A percentile compares a stretch with the other conserved stretches of the same genome.
These are phyloP conservation scores for Nothophaeocryptopus gaeumannii DNA, from an alignment of 2,329 filamentous ascomycete genomes.

Conservation along the genomic window DNA sequence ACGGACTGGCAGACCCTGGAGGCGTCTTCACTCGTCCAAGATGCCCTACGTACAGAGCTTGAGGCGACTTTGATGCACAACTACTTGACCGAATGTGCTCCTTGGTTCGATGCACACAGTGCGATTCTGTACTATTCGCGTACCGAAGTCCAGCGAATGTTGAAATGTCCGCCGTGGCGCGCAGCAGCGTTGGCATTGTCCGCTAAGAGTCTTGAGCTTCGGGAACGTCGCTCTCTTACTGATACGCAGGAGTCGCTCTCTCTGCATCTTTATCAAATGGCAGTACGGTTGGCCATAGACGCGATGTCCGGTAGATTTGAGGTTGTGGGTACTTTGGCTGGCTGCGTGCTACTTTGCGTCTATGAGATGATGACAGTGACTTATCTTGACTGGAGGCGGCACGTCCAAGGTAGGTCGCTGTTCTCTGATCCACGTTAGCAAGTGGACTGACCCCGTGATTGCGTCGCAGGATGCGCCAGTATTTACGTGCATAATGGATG, in stretches of 20 bases:
- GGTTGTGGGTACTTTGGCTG: conserved; percentile 14
- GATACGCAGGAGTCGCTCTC: conserved; percentile 9
- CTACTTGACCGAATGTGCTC: conserved; percentile 14
- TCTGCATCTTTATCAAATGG: conserved; percentile 15
- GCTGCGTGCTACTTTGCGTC: conserved; percentile 13
- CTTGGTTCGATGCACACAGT: conserved; percentile 18
- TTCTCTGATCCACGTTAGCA: too few relatives aligned
- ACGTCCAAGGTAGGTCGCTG: conserved; percentile 5
- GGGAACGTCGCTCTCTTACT: conserved; percentile 9
- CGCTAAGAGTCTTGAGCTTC: conserved; percentile 15
- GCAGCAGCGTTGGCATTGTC: conserved; percentile 16
- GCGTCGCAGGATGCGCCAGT: conserved; percentile 8
- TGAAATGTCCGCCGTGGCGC: conserved; percentile 16
- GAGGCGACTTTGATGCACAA: conserved; percentile 16
- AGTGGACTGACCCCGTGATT: too few relatives aligned
- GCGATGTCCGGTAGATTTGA: conserved; percentile 16
- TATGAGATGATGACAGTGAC: conserved; percentile 21
- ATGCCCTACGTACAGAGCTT: conserved; percentile 10
- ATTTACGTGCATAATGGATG: conserved; percentile 18
- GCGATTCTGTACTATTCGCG: conserved; percentile 14
- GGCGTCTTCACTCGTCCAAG: conserved; percentile 16
- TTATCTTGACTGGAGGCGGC: conserved; percentile 16
- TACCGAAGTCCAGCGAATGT: conserved; percentile 11
- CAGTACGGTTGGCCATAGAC: conserved; percentile 15
- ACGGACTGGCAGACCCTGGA: conserved; percentile 12